Conservation (phyloP, 495 filamentous ascomycete genomes). For the Hypoxylon subgilvum region DNA sequence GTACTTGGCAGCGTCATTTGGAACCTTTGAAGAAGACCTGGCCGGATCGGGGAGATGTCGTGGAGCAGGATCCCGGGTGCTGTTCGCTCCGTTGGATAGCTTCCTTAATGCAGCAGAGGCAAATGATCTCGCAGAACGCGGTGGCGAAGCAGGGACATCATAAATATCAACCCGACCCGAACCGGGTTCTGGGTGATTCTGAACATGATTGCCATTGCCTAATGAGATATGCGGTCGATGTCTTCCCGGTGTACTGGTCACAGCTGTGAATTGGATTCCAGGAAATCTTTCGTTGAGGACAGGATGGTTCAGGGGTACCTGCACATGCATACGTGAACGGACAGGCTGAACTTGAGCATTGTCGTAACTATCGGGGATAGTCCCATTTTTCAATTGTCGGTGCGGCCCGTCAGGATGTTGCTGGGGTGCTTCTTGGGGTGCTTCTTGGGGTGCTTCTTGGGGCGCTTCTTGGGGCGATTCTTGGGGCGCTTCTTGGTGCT, state of each 20-base stretch:
- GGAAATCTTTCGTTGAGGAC: not conserved
- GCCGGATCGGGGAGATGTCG: not conserved
- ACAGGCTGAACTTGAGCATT: not conserved
- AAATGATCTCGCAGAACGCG: no score
- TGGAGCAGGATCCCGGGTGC: no score
- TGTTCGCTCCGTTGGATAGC: no score
- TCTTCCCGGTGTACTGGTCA: not conserved
- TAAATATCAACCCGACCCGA: constrained; percentile 8
- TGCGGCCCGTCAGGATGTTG: no score
- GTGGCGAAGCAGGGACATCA: constrained; percentile 20
- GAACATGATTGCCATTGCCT: not conserved
- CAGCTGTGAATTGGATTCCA: not conserved
- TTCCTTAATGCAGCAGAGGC: no score
- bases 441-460: not conserved
- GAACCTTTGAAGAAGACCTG: not conserved
- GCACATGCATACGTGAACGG: not conserved
- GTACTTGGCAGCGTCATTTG: no score
- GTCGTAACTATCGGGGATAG: not conserved
- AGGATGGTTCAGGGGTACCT: not conserved
- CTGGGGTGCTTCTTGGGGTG: not conserved
- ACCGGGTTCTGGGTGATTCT: not conserved
- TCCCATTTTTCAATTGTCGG: not conserved
- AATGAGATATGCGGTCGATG: not conserved
- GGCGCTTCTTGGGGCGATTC: not conserved
- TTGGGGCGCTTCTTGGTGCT: not conserved